Percentiles rank a stretch among this genome's conserved stretches.
phyloP scores from a whole-genome alignment of 257 asterid genomes.

The Coffea canephora region DNA sequence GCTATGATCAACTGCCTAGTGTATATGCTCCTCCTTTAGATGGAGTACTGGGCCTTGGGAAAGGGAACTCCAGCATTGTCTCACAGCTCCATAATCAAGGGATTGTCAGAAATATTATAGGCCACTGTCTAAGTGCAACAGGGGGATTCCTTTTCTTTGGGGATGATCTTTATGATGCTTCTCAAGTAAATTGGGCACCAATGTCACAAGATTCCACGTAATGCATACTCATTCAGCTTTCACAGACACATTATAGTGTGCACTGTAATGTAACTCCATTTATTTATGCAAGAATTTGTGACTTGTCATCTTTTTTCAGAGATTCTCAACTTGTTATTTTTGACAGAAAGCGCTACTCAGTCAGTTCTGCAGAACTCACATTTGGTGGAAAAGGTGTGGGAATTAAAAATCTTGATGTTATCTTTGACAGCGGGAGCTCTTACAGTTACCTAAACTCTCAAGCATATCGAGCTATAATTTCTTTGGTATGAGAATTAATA shows the following conservation, averaged over 20 bases:
- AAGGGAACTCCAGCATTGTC: constrained; percentile 75
- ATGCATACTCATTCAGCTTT: constrained; percentile 3
- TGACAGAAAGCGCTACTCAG: constrained; percentile 77
- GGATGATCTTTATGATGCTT: constrained; percentile 69
- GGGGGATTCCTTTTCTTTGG: constrained; percentile 94
- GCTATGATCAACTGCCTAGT: constrained; percentile 91
- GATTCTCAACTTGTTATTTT: constrained; percentile 17
- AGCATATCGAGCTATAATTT: constrained; percentile 58
- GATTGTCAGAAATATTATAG: constrained; percentile 57
- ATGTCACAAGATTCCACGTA: constrained; percentile 78
- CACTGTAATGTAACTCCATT: not conserved
- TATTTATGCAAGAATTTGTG: not conserved
- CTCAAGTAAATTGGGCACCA: constrained; percentile 75
- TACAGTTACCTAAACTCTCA: constrained; percentile 75
- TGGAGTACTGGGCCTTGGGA: constrained; percentile 97
- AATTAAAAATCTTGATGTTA: constrained; percentile 58
- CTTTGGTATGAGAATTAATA: constrained; percentile 40
- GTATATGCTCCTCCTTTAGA: constrained; percentile 70
- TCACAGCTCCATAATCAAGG: constrained; percentile 82
- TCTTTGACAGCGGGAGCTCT: constrained; percentile 99
- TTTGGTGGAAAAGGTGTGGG: constrained; percentile 78
- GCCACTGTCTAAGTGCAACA: constrained; percentile 72
- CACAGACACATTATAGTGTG: not conserved
- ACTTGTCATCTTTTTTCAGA: not conserved
- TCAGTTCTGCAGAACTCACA: constrained; percentile 71